Percentiles rank a stretch among this genome's conserved stretches.
phyloP scores from a whole-genome alignment of 768 basidiomycete genomes.

The Russula ochroleuca region DNA sequence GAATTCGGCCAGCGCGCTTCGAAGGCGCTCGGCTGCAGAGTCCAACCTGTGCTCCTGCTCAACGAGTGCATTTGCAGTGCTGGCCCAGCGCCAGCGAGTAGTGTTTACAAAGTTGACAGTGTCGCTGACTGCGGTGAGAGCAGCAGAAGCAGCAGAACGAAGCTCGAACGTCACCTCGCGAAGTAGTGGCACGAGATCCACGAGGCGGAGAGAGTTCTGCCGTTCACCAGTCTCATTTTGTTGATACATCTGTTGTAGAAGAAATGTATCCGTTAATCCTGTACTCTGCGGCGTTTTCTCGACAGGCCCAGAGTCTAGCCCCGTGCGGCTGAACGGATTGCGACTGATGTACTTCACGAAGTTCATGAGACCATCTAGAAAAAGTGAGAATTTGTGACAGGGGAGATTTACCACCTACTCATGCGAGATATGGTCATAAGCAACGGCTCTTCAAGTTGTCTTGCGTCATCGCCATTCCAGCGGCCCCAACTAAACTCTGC shows the following conservation, averaged over 20 bases:
- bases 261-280: conserved; percentile 35
- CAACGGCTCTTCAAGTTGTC: conserved; percentile 37
- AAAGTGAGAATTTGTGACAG: conserved; percentile 7
- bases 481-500: conserved; percentile 44
- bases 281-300: conserved; percentile 17
- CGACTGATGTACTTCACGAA: conserved; percentile 34
- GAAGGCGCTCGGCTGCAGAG: conserved; percentile 30
- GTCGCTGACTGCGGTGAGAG: conserved; percentile 31
- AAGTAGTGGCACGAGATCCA: conserved; percentile 38
- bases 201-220: conserved; percentile 33
- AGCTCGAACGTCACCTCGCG: conserved; percentile 36
- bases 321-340: conserved; percentile 10
- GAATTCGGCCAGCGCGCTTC: conserved; percentile 35
- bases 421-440: conserved; percentile 36
- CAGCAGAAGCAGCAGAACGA: conserved; percentile 33
- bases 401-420: conserved; percentile 30
- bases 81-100: conserved; percentile 33
- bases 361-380: conserved; percentile 35
- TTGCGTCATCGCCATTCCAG: conserved; percentile 45
- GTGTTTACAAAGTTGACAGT: conserved; percentile 37
- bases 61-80: conserved; percentile 27
- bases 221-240: conserved; percentile 32
- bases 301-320: conserved; percentile 12
- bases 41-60: conserved; percentile 30
- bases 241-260: conserved; percentile 36